Base-by-base conservation (phyloP, 1,284 basidiomycete genomes). In the Leccinum insolens region DNA sequence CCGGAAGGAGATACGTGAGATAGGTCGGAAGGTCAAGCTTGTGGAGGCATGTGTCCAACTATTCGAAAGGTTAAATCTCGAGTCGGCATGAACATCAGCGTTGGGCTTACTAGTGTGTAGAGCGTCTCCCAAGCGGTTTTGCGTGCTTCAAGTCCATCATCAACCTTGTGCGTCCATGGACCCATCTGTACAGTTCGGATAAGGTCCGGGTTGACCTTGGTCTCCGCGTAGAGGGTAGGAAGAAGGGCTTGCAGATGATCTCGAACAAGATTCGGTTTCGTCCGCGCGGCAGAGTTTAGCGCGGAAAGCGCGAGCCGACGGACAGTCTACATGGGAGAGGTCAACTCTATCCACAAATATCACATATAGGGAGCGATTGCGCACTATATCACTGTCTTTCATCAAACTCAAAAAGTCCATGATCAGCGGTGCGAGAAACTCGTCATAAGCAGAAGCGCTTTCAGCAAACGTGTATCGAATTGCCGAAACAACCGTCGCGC, bases 91-190 rank as follows among this genome's bases (percentile, higher is more conserved):
- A 52, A 25, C 37, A n/a, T 20, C 2, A 12, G 8, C 17, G 7
- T 55, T 11, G 5, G 12, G 14, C 90, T 73, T 72, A 95, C 94
- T 70, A 99, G 81, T 17, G 96, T 98, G 78, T 97, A 97, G 85
- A 99, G 94, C 5, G 96, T 97, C 81, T 99, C 97, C 80, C 95
- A 99, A 2, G 97, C 97, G 0, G 95, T 96, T 85, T 97, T 96
- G 65, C 95, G 90, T n/a, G 95, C 88, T 71, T 98, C 95, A 11
- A 98, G 84, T 63, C 96, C 95, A 72, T 97, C 95, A 74, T 98
- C 95, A 44, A 95, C 93, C 77, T 93, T 95, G 79, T 97, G 95
- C 65, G 93, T 96, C 92, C 96, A 99, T 1, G 98, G 98, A 15
- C 98, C 98, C 98, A 99, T 99, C 76, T 95, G 91, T 8, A 99